These are phyloP conservation scores for Talaromyces funiculosus DNA, from an alignment of 2,329 filamentous ascomycete species.

Conservation along the genomic window DNA sequence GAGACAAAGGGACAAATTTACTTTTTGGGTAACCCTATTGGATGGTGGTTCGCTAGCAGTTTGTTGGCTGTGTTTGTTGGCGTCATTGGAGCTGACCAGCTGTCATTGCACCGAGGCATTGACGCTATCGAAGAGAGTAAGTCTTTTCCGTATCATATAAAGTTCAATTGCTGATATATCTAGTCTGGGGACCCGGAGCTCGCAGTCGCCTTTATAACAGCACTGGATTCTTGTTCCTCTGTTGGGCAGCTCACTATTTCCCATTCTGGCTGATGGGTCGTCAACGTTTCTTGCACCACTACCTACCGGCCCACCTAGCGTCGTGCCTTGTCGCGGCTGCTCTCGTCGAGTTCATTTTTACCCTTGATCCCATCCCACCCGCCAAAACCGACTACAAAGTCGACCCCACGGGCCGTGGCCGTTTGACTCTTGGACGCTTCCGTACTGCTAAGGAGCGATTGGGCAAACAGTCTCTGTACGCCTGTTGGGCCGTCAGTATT, in stretches of 20 bases:
- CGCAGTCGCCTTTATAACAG: slow-evolving; percentile 96
- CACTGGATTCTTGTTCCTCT: slow-evolving; percentile 97
- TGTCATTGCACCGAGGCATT: slow-evolving; percentile 85
- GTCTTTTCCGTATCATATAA: slow-evolving; percentile 38
- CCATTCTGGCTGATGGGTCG: slow-evolving; percentile 98
- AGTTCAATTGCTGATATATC: neutral
- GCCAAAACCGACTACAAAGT: slow-evolving; percentile 41
- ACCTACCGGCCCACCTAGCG: slow-evolving; percentile 88
- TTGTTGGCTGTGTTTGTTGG: slow-evolving; percentile 89
- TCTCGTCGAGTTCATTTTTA: slow-evolving; percentile 93
- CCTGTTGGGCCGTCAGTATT: slow-evolving; percentile 70
- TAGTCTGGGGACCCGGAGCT: slow-evolving; percentile 58
- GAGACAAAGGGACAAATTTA: slow-evolving; percentile 96
- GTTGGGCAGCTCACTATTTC: slow-evolving; percentile 95
- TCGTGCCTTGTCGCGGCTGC: slow-evolving; percentile 86
- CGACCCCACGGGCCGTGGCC: slow-evolving; percentile 36
- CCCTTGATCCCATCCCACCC: slow-evolving; percentile 65
- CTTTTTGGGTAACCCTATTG: slow-evolving; percentile 92
- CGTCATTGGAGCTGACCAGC: slow-evolving; percentile 85
- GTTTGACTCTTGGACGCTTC: slow-evolving; percentile 46
- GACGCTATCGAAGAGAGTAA: slow-evolving; percentile 90
- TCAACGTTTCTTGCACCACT: slow-evolving; percentile 96
- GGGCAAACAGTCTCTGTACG: slow-evolving; percentile 67
- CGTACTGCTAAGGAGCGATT: slow-evolving; percentile 77
- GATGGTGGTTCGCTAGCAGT: slow-evolving; percentile 95